A percentile compares a stretch with the other conserved stretches of the same genome.
Evolutionary conservation across 805 yeast species (phyloP).

Genomic region (Clavispora phyllophila): DNA sequence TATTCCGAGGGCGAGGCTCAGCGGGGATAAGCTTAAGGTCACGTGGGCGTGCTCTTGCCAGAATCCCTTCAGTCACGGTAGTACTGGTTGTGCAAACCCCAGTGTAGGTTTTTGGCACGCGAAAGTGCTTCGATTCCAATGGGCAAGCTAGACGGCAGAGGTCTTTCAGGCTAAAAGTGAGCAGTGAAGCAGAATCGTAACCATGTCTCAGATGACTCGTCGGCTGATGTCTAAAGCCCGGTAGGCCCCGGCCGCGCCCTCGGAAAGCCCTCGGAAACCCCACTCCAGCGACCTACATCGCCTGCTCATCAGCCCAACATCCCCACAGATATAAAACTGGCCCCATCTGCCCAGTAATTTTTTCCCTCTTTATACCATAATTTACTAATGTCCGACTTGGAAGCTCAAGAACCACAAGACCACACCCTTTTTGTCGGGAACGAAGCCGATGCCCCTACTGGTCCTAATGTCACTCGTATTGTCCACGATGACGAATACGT

Average conservation of each 20-base stretch:
- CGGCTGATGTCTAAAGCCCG: neutral
- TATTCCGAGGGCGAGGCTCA: neutral
- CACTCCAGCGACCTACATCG: neutral
- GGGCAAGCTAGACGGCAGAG: too few species aligned
- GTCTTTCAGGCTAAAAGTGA: too few species aligned
- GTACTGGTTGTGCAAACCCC: too few species aligned
- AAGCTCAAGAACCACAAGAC: slow-evolving; percentile 30
- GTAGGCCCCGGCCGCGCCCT: neutral
- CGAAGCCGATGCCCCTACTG: slow-evolving; percentile 8
- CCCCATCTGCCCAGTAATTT: neutral
- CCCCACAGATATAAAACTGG: neutral
- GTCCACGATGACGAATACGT: slow-evolving; percentile 56
- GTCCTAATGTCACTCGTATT: slow-evolving; percentile 23
- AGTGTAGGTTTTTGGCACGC: too few species aligned
- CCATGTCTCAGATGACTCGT: neutral
- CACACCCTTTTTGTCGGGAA: slow-evolving; percentile 20
- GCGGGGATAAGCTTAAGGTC: neutral
- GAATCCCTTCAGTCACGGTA: too few species aligned
- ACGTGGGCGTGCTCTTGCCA: too few species aligned
- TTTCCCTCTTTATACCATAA: neutral
- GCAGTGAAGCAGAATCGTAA: neutral
- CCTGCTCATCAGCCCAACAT: neutral
- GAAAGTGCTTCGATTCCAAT: too few species aligned
- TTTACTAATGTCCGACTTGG: slow-evolving; percentile 28
- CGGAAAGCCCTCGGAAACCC: slow-evolving; percentile 2